Conservation (phyloP, 345 rosid genomes). For the Corchorus capsularis region DNA sequence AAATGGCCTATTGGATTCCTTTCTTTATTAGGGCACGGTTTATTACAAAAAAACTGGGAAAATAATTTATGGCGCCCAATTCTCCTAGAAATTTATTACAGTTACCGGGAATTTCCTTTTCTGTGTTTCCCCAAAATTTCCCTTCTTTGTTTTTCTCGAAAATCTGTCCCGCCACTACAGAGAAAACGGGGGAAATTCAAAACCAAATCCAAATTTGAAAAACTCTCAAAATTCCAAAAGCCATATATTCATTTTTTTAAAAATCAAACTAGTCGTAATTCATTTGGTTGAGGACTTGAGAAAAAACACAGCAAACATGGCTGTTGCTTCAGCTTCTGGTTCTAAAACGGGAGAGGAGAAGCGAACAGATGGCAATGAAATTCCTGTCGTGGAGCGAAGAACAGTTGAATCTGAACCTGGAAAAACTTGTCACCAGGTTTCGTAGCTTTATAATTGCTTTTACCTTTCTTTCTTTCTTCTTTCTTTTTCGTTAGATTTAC, state of each 20-base stretch:
- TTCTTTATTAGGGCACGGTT: no score
- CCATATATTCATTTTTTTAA: no score
- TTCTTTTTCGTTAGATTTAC: neutral
- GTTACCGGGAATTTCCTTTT: neutral
- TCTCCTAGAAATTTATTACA: neutral
- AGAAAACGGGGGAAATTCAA: neutral
- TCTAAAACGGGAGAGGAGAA: conserved; percentile 12
- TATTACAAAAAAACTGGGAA: neutral
- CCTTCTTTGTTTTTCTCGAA: neutral
- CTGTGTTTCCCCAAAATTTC: neutral
- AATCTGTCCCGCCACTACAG: conserved; percentile 2
- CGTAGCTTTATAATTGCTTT: neutral
- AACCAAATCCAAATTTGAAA: neutral
- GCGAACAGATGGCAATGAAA: conserved; percentile 43
- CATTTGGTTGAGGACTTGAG: neutral
- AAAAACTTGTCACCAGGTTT: conserved; percentile 77
- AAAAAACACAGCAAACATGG: neutral
- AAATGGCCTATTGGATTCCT: no score
- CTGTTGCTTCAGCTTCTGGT: conserved; percentile 8
- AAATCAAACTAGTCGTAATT: neutral
- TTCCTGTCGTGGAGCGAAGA: conserved; percentile 50
- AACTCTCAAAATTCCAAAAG: neutral
- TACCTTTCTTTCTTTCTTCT: neutral
- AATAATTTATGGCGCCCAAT: neutral
- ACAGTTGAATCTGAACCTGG: conserved; percentile 62